A percentile compares a stretch with the other conserved stretches of the same genome.
phyloP scores from a whole-genome alignment of 805 yeast species.

The Wickerhamomyces pijperi region DNA sequence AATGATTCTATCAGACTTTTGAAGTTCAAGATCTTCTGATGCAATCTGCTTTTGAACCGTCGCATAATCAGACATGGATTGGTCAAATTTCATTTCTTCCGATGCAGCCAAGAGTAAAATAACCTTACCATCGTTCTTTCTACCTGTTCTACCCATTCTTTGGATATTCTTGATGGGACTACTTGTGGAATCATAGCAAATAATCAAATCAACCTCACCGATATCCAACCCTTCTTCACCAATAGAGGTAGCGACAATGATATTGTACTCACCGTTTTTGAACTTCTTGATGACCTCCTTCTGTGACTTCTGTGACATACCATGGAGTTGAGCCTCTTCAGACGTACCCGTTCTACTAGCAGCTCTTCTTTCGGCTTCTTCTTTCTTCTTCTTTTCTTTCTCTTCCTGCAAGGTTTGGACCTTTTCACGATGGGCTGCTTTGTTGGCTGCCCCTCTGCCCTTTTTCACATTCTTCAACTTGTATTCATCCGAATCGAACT shows the following conservation, averaged over 20 bases:
- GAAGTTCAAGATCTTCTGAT: conserved; percentile 31
- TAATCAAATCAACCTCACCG: conserved; percentile 91
- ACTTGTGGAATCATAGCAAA: conserved; percentile 86
- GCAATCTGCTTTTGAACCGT: conserved; percentile 63
- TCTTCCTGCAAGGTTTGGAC: conserved; percentile 19
- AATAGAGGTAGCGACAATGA: conserved; percentile 88
- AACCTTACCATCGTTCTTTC: conserved; percentile 83
- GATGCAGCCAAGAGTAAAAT: conserved; percentile 62
- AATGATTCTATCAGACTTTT: conserved; percentile 52
- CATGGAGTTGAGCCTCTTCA: conserved; percentile 64
- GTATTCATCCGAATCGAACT: conserved; percentile 47
- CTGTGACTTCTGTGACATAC: conserved; percentile 88
- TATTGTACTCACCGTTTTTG: conserved; percentile 61
- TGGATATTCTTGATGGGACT: conserved; percentile 92
- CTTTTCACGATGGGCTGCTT: conserved; percentile 21
- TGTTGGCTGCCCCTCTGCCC: conserved; percentile 29
- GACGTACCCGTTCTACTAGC: conserved; percentile 47
- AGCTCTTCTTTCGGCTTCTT: conserved; percentile 22
- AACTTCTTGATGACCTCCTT: conserved; percentile 68
- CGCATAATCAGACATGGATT: conserved; percentile 76
- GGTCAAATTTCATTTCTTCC: conserved; percentile 70
- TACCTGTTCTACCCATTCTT: conserved; percentile 97
- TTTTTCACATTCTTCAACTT: conserved; percentile 31
- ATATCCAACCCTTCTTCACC: conserved; percentile 99
- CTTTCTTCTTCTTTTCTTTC: conserved; percentile 21